A percentile compares a stretch with the other conserved stretches of the same genome.
phyloP scores from a whole-genome alignment of 2,329 filamentous ascomycete genomes.

The Drechslerella dactyloides region DNA sequence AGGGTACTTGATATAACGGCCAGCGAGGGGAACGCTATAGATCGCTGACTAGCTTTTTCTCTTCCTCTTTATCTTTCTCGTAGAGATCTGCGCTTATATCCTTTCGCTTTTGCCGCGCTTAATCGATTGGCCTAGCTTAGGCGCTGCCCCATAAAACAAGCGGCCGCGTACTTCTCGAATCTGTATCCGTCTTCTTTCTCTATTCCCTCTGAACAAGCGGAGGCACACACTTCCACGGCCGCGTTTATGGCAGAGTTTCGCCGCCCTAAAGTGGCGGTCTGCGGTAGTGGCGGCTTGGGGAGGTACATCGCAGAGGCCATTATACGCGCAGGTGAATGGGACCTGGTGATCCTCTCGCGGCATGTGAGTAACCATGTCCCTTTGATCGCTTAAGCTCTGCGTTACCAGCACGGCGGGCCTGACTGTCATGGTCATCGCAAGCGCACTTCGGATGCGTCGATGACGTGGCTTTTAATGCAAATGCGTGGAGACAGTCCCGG shows the following conservation, averaged over 20 bases:
- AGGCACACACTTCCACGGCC: constrained; percentile 18
- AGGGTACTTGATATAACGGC: constrained; percentile 19
- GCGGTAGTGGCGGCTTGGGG: constrained; percentile 53
- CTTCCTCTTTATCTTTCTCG: constrained; percentile 19
- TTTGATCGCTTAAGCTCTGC: constrained; percentile 37
- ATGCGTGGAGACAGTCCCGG: too few species aligned
- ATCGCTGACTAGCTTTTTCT: constrained; percentile 20
- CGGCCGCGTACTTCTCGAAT: constrained; percentile 7
- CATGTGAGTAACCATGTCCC: constrained; percentile 50
- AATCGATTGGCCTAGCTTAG: constrained; percentile 12
- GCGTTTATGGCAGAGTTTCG: constrained; percentile 23
- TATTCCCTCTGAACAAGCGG: constrained; percentile 16
- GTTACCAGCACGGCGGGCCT: constrained; percentile 16
- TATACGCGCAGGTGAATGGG: constrained; percentile 46
- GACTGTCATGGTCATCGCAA: neutral
- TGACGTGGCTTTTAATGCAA: constrained; percentile 39
- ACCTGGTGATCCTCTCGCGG: constrained; percentile 53
- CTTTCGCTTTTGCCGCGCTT: constrained; percentile 31
- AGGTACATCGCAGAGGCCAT: constrained; percentile 52
- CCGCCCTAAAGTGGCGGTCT: constrained; percentile 52
- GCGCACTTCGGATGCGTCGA: constrained; percentile 5
- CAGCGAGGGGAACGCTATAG: constrained; percentile 19
- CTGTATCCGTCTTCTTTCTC: constrained; percentile 24
- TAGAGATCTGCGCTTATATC: constrained; percentile 34
- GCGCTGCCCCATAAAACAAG: constrained; percentile 17